Evolutionary conservation across 2,329 filamentous ascomycete genomes (phyloP).

Genomic region (Calonectria ilicicola): DNA sequence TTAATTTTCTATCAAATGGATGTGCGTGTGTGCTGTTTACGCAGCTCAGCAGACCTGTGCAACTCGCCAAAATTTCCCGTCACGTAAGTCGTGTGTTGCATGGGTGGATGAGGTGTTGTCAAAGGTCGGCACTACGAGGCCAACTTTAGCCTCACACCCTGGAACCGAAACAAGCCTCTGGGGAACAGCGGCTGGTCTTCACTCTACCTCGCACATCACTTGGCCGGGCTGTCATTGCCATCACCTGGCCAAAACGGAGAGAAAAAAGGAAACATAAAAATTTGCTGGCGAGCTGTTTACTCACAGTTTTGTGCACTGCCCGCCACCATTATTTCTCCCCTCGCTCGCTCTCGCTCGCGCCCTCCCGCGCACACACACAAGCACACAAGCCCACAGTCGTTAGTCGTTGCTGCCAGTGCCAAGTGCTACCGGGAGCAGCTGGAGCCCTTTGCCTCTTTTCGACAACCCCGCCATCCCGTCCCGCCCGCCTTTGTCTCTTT

Average conservation of each 20-base stretch:
- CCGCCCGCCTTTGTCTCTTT: conserved; percentile 23
- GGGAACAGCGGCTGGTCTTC: neutral
- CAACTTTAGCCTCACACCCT: conserved; percentile 15
- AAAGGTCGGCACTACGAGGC: neutral
- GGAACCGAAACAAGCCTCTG: conserved; percentile 15
- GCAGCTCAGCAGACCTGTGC: neutral
- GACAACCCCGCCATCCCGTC: conserved; percentile 41
- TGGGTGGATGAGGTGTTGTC: neutral
- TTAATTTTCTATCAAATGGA: neutral
- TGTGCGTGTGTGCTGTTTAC: neutral
- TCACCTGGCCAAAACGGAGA: neutral
- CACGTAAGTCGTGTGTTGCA: neutral
- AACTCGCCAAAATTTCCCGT: neutral
- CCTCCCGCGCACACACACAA: conserved; percentile 9
- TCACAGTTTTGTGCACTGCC: conserved; percentile 17
- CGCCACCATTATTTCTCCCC: neutral
- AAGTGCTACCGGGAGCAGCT: neutral
- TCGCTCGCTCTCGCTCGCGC: conserved; percentile 25
- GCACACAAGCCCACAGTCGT: neutral
- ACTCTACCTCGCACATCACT: conserved; percentile 8
- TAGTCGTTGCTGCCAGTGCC: neutral
- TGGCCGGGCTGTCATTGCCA: neutral
- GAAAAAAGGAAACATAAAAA: neutral
- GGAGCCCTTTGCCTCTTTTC: conserved; percentile 30
- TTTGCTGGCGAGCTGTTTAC: neutral